Percentiles rank a stretch among this genome's conserved stretches.
These are phyloP conservation scores for Dentipellis fragilis DNA, from an alignment of 768 basidiomycete species.

Conservation along the genomic window DNA sequence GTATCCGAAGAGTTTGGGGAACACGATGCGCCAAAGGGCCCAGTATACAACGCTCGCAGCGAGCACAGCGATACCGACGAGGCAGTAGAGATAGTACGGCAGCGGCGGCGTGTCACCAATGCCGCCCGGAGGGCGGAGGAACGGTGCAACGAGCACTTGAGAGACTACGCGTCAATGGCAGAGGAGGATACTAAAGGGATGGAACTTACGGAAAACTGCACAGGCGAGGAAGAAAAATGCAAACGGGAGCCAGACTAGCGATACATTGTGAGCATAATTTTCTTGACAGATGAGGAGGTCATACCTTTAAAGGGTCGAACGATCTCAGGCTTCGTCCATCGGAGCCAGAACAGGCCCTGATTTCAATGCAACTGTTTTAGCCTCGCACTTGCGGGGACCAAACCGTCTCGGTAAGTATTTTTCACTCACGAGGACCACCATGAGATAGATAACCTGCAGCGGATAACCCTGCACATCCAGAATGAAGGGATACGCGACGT, in stretches of 20 bases:
- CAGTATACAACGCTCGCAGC: conserved; percentile 39
- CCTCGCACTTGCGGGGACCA: no score
- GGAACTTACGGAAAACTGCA: conserved; percentile 36
- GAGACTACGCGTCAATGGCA: not conserved
- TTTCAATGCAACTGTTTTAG: not conserved
- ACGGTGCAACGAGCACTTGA: conserved; percentile 46
- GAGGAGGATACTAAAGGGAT: not conserved
- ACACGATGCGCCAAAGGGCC: conserved; percentile 40
- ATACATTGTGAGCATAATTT: conserved; percentile 17
- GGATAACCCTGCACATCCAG: conserved; percentile 48
- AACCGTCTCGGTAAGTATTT: no score
- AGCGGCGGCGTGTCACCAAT: conserved; percentile 52
- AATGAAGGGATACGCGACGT: conserved; percentile 51
- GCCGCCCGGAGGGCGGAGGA: conserved; percentile 41
- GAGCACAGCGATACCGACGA: conserved; percentile 43
- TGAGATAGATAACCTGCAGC: conserved; percentile 43
- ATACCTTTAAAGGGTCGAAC: conserved; percentile 40
- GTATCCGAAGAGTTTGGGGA: conserved; percentile 41
- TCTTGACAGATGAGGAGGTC: no score
- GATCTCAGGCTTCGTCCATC: conserved; percentile 38
- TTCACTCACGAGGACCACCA: conserved; percentile 40
- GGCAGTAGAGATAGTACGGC: conserved; percentile 51
- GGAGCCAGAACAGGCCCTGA: conserved; percentile 46
- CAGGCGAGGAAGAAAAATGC: conserved; percentile 46
- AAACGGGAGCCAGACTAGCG: conserved; percentile 43